Evolutionary conservation across 169 alveolate species (phyloP).

Genomic region (Plasmodium falciparum): DNA sequence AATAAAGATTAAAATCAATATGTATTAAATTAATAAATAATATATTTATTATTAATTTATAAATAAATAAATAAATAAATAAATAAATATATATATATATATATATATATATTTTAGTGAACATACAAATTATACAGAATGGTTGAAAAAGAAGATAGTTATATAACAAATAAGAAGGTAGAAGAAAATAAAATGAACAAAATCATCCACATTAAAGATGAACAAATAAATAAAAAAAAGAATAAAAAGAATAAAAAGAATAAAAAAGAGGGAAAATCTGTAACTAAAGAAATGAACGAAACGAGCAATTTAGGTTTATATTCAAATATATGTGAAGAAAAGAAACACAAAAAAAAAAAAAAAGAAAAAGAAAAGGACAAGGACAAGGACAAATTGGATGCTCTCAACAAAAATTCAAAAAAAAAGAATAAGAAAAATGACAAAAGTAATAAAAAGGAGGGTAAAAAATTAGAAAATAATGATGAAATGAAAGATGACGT

Average conservation of each 20-base stretch:
- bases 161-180: not conserved
- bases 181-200: not conserved
- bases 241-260: conserved; percentile 15
- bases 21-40: too few relatives aligned
- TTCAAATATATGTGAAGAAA: conserved; percentile 12
- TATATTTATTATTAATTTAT: too few relatives aligned
- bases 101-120: too few relatives aligned
- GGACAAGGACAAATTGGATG: not conserved
- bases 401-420: not conserved
- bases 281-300: conserved; percentile 16
- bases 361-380: not conserved
- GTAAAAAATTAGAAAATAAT: not conserved
- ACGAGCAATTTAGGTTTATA: conserved; percentile 32
- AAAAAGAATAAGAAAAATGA: not conserved
- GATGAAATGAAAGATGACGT: not conserved
- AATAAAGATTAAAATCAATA: too few relatives aligned
- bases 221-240: not conserved
- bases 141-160: not conserved
- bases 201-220: not conserved
- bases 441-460: not conserved
- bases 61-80: too few relatives aligned
- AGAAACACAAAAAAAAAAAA: conserved; percentile 12
- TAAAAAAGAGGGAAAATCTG: conserved; percentile 39
- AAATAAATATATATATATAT: too few relatives aligned
- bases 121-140: not conserved